Base-by-base conservation (phyloP, 345 rosid species). In the Clarkia xantiana region DNA sequence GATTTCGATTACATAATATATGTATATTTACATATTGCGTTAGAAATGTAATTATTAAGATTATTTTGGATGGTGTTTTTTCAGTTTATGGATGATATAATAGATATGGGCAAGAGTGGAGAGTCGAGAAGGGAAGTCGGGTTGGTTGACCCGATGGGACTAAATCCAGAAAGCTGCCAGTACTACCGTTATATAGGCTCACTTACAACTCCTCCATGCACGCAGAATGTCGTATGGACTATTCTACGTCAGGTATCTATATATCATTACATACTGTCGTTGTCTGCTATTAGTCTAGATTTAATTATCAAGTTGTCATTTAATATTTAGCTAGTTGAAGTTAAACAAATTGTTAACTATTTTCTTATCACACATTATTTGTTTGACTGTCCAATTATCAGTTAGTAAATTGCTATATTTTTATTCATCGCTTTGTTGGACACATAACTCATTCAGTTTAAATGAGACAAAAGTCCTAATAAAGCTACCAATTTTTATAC, bases 131-230 rank as follows among this genome's bases (percentile, higher is more conserved):
- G 2, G 47, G 60, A 15, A 19, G 66, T 64, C 40, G 97, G 94
- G 3, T 18, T 67, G 7, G 55, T 76, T 12, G 69, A 84, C 49
- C 86, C 93, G 14, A 76, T 64, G 29, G 14, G 40, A 34, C 66
- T 89, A 17, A 64, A 73, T 40, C 40, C 78, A 2, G 83, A 73
- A 22, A 73, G 81, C 63, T 65, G 81, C 61, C 71, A 80, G 59
- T 89, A 76, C 58, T 89, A 70, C 57, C 71, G 93, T 68, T 89
- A 84, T 58, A 20, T 73, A 1, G 97, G 97, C 40, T 89, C 97
- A 49, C 94, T 89, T n/a, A 89, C 95, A 0, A 4, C 50, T 57
- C 97, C 95, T 68, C 95, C 97, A 44, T 89, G 97, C 71, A 73
- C 83, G 1, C 73, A 85, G 62, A 72, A 78, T 62, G 81, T 85